Conservation (phyloP, 805 yeast species). For the Alloascoidea hylecoeti region DNA sequence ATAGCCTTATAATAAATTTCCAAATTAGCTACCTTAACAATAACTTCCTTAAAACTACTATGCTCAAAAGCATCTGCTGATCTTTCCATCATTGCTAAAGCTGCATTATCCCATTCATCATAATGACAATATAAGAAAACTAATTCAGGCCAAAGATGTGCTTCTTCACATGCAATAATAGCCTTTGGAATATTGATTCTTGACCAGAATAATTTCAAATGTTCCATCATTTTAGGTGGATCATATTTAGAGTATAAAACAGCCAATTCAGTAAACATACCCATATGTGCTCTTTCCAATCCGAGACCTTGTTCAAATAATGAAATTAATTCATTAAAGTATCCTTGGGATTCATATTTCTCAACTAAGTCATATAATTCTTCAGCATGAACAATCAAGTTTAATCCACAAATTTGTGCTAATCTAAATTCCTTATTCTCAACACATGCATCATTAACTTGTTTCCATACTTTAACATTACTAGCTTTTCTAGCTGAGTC, state of each 20-base stretch:
- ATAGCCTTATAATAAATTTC: slow-evolving; percentile 97
- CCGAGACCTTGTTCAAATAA: slow-evolving; percentile 93
- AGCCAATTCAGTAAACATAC: slow-evolving; percentile 96
- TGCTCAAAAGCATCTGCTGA: slow-evolving; percentile 91
- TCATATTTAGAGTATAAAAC: slow-evolving; percentile 79
- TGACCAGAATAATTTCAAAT: slow-evolving; percentile 94
- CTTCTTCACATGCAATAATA: slow-evolving; percentile 81
- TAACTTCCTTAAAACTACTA: slow-evolving; percentile 81
- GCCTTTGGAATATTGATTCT: slow-evolving; percentile 97
- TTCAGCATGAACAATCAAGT: slow-evolving; percentile 93
- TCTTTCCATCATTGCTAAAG: slow-evolving; percentile 90
- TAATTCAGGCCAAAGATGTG: slow-evolving; percentile 93
- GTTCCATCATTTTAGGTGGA: slow-evolving; percentile 89
- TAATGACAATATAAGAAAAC: slow-evolving; percentile 95
- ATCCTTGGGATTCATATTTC: slow-evolving; percentile 81
- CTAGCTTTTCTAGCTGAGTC: slow-evolving; percentile 98
- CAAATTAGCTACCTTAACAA: slow-evolving; percentile 88
- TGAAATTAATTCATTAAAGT: slow-evolving; percentile 82
- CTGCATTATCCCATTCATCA: slow-evolving; percentile 99
- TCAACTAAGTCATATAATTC: slow-evolving; percentile 82
- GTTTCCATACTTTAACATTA: slow-evolving; percentile 89
- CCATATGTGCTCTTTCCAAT: slow-evolving; percentile 98
- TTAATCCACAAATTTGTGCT: slow-evolving; percentile 97
- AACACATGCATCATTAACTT: slow-evolving; percentile 93
- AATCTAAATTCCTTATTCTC: slow-evolving; percentile 89